phyloP scores from a whole-genome alignment of 1,284 basidiomycete genomes.

The Malassezia obtusa region DNA sequence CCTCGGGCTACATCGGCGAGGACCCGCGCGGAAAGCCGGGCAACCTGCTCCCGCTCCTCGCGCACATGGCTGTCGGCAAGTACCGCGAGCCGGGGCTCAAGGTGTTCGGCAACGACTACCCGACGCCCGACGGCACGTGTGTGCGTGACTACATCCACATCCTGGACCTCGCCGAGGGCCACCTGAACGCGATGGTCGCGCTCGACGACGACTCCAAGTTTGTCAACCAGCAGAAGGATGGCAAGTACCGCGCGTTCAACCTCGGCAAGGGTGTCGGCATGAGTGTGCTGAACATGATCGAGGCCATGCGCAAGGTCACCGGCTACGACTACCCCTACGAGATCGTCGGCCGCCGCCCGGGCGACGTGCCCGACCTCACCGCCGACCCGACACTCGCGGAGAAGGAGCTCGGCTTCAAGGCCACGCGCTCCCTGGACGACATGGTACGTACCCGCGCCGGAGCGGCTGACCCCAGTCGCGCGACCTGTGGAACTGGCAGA shows the following conservation, averaged over 20 bases:
- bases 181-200: constrained; percentile 82
- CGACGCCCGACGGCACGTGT: constrained; percentile 75
- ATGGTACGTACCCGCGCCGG: constrained; percentile 16
- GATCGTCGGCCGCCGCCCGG: constrained; percentile 73
- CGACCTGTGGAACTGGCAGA: constrained; percentile 48
- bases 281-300: constrained; percentile 85
- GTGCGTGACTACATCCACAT: constrained; percentile 91
- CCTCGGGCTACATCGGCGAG: constrained; percentile 89
- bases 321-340: constrained; percentile 69
- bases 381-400: constrained; percentile 85
- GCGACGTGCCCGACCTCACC: constrained; percentile 93
- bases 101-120: constrained; percentile 96
- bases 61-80: constrained; percentile 89
- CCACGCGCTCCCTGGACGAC: constrained; percentile 51
- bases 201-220: constrained; percentile 59
- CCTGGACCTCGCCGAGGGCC: constrained; percentile 85
- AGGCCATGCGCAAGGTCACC: constrained; percentile 86
- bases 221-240: constrained; percentile 40
- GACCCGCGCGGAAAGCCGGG: constrained; percentile 89
- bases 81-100: constrained; percentile 70
- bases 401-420: constrained; percentile 88
- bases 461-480: constrained; percentile 1
- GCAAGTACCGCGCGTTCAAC: constrained; percentile 84
- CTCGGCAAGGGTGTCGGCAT: constrained; percentile 85
- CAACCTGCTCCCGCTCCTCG: constrained; percentile 84